Evolutionary conservation across 2,329 filamentous ascomycete genomes (phyloP), one percentile per base, ranked within the genome.

Genomic region (Aspergillus transmontanensis): DNA sequence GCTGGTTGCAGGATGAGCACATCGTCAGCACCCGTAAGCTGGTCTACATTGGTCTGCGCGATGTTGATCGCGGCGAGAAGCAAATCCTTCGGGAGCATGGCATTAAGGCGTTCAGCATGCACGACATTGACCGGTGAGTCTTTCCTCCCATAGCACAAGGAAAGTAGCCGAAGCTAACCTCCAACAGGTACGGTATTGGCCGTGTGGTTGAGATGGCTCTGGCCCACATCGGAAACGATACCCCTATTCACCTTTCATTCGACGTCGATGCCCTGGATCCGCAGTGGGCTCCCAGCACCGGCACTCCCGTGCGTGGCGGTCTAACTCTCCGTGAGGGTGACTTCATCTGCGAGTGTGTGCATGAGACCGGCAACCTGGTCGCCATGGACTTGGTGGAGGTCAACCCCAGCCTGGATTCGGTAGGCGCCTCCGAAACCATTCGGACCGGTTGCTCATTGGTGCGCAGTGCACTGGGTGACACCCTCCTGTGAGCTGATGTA

Each of bases 191-290:
- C 75, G 95, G 95, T 54, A 99, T 99, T 73, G 95, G 95, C 60
- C 90, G 90, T 68, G 93, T 99, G 68, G 93, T 99, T 82, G 95
- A 98, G 74, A 96, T 97, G 94, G 94, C 94, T n/a, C 85, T 99
- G 59, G 94, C 90, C 36, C 94, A 97, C 83, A 96, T 98, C 69
- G 95, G 95, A 71, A 87, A 84, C 73, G 95, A 98, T 77, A 97
- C 94, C 0, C 95, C 95, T 48, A 97, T 99, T 75, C 95, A 99
- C 79, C 87, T 99, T 64, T 96, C 93, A 43, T 98, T 99, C 73
- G 95, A 99, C 76, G 93, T 99, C 69, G 95, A 99, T 78, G 95
- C 94, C 28, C 86, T 98, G 64, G 95, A 99, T 78, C 95, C 95
- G 32, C 90, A 93, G 85, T 97, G 93, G 90, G 95, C 95, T 45